Conservation (phyloP, 768 basidiomycete species). For the Collybiopsis confluens region DNA sequence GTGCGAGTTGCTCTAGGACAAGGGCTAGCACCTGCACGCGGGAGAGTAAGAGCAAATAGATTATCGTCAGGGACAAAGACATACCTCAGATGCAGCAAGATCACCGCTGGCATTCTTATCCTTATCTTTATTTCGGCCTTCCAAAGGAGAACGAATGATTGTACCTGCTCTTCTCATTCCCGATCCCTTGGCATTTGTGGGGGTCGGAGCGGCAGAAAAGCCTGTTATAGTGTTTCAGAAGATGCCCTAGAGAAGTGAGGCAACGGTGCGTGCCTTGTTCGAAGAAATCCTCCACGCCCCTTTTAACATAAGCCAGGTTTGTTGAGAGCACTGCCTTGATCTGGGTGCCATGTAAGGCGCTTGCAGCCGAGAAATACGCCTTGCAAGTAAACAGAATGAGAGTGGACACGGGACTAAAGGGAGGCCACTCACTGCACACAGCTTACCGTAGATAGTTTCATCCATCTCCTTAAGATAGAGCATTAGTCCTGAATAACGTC, state of each 20-base stretch:
- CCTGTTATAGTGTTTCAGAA: constrained; percentile 26
- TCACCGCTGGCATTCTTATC: constrained; percentile 56
- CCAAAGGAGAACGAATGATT: constrained; percentile 74
- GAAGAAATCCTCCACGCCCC: constrained; percentile 64
- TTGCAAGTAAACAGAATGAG: constrained; percentile 26
- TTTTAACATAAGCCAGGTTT: constrained; percentile 60
- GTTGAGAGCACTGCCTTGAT: constrained; percentile 67
- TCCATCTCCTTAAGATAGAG: constrained; percentile 97
- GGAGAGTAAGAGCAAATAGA: not conserved
- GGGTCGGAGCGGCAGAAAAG: constrained; percentile 37
- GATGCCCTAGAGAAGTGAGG: not conserved
- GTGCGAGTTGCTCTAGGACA: constrained; percentile 71
- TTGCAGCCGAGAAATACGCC: constrained; percentile 88
- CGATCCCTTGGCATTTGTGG: constrained; percentile 42
- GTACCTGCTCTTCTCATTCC: constrained; percentile 82
- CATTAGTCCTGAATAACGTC: constrained; percentile 84
- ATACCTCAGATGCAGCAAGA: constrained; percentile 68
- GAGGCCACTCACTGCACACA: constrained; percentile 82
- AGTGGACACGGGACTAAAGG: not conserved
- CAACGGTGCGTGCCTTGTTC: constrained; percentile 55
- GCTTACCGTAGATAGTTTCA: constrained; percentile 77
- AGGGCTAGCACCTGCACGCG: constrained; percentile 62
- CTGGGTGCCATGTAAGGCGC: constrained; percentile 77
- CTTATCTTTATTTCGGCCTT: constrained; percentile 56
- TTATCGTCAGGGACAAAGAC: not conserved